Conservation (phyloP, 2,329 filamentous ascomycete species). For the Sporothrix phasma region DNA sequence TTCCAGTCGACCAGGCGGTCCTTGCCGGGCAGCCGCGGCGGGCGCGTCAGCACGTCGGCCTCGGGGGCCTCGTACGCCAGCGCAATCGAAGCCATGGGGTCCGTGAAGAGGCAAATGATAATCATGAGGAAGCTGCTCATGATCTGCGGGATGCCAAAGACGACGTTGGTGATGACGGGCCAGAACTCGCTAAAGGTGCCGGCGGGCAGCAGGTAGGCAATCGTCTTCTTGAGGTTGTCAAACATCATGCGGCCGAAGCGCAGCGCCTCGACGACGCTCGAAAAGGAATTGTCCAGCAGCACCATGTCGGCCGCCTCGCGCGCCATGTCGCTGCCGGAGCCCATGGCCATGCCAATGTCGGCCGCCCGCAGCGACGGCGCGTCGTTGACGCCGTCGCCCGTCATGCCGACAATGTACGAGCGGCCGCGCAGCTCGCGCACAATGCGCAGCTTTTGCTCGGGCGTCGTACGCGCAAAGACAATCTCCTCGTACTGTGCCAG, state of each 20-base stretch:
- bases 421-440: conserved; percentile 62
- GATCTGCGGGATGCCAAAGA: conserved; percentile 64
- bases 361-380: conserved; percentile 70
- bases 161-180: conserved; percentile 64
- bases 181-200: conserved; percentile 67
- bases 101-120: conserved; percentile 64
- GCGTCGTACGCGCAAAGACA: conserved; percentile 66
- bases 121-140: conserved; percentile 66
- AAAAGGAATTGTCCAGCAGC: conserved; percentile 59
- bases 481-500: conserved; percentile 58
- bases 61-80: conserved; percentile 70
- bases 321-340: conserved; percentile 72
- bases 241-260: conserved; percentile 67
- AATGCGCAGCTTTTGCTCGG: conserved; percentile 70
- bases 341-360: conserved; percentile 75
- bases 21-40: conserved; percentile 56
- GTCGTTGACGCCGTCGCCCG: conserved; percentile 82
- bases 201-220: conserved; percentile 64
- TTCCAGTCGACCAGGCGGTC: conserved; percentile 66
- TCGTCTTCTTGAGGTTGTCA: conserved; percentile 68
- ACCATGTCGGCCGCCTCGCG: conserved; percentile 76
- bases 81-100: conserved; percentile 61
- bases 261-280: conserved; percentile 61
- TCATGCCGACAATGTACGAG: conserved; percentile 65
- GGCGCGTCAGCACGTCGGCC: conserved; percentile 60